Base-by-base conservation (phyloP, 306 rosid species). In the Acacia melanoxylon region DNA sequence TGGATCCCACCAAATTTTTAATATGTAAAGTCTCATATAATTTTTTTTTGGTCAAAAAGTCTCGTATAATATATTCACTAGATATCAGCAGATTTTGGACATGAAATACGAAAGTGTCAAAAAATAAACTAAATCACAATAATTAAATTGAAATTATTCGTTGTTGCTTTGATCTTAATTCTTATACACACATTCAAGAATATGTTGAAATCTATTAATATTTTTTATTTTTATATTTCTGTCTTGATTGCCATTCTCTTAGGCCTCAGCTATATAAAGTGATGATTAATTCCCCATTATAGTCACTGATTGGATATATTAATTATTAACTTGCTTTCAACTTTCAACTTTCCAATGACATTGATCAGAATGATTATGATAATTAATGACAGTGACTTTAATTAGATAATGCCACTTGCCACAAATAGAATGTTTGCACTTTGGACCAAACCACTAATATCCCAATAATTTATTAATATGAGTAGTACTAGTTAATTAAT, bases 331-430 rank as follows among this genome's bases (percentile, higher is more conserved):
- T n/a, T 22, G 74, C 33, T 69, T 12, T 69, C 74, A 41, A 69
- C 33, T 69, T 12, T 69, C 74, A 41, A 69, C 74, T 41, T 41
- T 69, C 1, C 33, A 42, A 42, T 69, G 74, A 69, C 52, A n/a
- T 69, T 69, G 52, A 69, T 69, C 35, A 41, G 20, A 14, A n/a
- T 42, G 72, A 35, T 68, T 69, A 69, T n/a, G 45, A 69, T 69
- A 41, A 69, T 41, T 69, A 42, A 42, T n/a, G 72, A 68, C 8
- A 37, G 48, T 17, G 72, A 68, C 72, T 37, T 68, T 8, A 29
- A 29, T 29, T 29, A 35, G 69, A 29, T 29, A 14, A 63, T 63
- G n/a, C 48, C 72, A 35, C 72, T 69, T 20, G 19, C 74, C 52
- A n/a, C 74, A 22, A 41, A 22, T 69, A n/a, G 74, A 69, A 69